Evolutionary conservation across 176 grass and related monocot species (phyloP), one percentile per base, ranked within the genome.

Genomic region (Oryza australiensis): DNA sequence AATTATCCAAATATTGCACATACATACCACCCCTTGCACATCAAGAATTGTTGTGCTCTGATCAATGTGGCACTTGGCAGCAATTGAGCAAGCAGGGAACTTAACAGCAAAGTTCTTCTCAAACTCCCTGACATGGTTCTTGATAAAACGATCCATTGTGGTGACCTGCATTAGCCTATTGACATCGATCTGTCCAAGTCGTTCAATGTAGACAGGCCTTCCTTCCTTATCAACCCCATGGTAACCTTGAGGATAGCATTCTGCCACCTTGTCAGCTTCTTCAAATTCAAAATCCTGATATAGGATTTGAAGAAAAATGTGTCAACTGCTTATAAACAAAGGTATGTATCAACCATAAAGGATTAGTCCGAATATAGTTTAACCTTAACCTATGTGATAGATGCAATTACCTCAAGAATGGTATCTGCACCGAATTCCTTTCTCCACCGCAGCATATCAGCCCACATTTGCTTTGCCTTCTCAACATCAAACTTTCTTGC

Each of bases 11-110:
- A 10, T 41, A 40, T 45, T 68, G 33, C 68, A 55, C 26, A 57
- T 55, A 78, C 96, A 57, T 95, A 98, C 96, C 78, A 95, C 90
- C 84, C 93, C 93, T 86, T 98, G 96, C 70, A 98, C 96, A 77
- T 98, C 96, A 72, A 98, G 89, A 86, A 98, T 98, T 20, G 96
- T 95, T 65, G 96, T 98, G 89, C 96, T 98, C 74, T 98, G 96
- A 72, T 95, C 89, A 68, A 98, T 98, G 83, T 98, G 93, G 29
- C 82, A 84, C 35, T 95, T 98, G 8, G 96, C 87, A 3, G 93
- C 76, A 24, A 98, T 87, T 34, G 96, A 98, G 82, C 96, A 98
- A 80, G 96, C 96, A 26, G 96, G 96, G 80, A 98, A 98, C 89
- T 98, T 98, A 5, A 91, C 76, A 18, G 88, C 82, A 62, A 98